Evolutionary conservation across 148 eudicot species (phyloP), one percentile per base, ranked within the genome.

Genomic region (Vaccinium corymbosum): DNA sequence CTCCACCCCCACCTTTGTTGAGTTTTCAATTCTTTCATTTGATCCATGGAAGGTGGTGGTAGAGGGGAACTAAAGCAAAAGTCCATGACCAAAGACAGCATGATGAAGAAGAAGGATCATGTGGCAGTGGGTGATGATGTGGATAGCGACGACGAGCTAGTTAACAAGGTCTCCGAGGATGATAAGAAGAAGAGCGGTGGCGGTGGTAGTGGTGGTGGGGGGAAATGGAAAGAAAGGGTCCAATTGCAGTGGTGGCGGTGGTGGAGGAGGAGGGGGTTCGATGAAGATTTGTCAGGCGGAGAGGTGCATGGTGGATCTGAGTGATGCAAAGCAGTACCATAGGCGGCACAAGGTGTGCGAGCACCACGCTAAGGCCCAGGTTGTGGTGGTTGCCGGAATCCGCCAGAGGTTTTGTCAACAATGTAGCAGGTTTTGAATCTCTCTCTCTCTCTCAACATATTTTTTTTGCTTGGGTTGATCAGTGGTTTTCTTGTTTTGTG

Each of bases 391-490:
- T 15, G 81, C 87, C 78, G 93, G 93, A 38, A 71, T 85, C 51
- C 85, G 87, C 19, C 93, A 91, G 79, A 84, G 93, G 57, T 91
- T 91, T 85, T 91, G 93, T 71, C 91, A 91, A 68, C 93, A 91
- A 88, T 91, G 93, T 62, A 91, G 92, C 92, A 88, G 88, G 93
- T 91, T 80, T 6, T 8, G 38, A 4, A 29, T 7, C n/a, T n/a
- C n/a, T 76, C 1, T 32, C 1, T 71, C 6, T 32, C 50, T 49
- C 20, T 19, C 7, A 11, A 42, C 14, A 8, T 10, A 6, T 11
- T 62, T 22, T 22, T 7, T 62, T 22, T 62, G 25, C 66, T 19
- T 1, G 10, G 66, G 10, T 19, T 1, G 20, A 64, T 22, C 6
- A 3, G 5, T 25, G 72, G 27, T 66, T 12, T 12, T 22, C 25